These are phyloP conservation scores for Condylostoma magnum DNA, from an alignment of 169 alveolate species.

Conservation along the genomic window DNA sequence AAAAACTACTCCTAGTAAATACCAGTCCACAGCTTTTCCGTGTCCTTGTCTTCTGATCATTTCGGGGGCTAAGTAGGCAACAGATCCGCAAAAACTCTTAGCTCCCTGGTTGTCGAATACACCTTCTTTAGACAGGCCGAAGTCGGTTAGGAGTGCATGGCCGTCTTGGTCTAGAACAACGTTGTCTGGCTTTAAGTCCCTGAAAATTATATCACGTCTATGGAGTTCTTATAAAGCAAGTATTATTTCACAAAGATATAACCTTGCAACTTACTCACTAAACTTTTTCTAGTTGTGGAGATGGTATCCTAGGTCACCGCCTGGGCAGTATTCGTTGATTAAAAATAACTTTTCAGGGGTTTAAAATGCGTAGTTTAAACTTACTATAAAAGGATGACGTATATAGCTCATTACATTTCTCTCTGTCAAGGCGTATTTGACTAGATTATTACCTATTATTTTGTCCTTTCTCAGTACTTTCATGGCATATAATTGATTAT, in stretches of 20 bases:
- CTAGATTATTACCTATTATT: slow-evolving; percentile 71
- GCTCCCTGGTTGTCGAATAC: slow-evolving; percentile 58
- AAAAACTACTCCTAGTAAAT: slow-evolving; percentile 69
- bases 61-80: slow-evolving; percentile 90
- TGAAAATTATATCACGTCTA: slow-evolving; percentile 65
- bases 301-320: slow-evolving; percentile 75
- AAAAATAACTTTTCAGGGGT: slow-evolving; percentile 72
- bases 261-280: slow-evolving; percentile 52
- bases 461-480: slow-evolving; percentile 74
- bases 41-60: slow-evolving; percentile 79
- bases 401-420: slow-evolving; percentile 74
- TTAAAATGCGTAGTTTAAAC: slow-evolving; percentile 79
- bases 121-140: slow-evolving; percentile 38
- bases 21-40: slow-evolving; percentile 84
- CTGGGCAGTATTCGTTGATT: slow-evolving; percentile 77
- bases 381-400: slow-evolving; percentile 80
- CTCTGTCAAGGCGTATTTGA: slow-evolving; percentile 85
- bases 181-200: slow-evolving; percentile 77
- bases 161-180: slow-evolving; percentile 53
- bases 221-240: slow-evolving; percentile 73
- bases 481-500: slow-evolving; percentile 75
- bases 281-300: slow-evolving; percentile 60
- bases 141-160: slow-evolving; percentile 46
- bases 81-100: slow-evolving; percentile 80
- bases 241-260: slow-evolving; percentile 61